These are phyloP conservation scores for Euphorbia pulcherrima DNA, from an alignment of 345 rosid species.

Conservation along the genomic window DNA sequence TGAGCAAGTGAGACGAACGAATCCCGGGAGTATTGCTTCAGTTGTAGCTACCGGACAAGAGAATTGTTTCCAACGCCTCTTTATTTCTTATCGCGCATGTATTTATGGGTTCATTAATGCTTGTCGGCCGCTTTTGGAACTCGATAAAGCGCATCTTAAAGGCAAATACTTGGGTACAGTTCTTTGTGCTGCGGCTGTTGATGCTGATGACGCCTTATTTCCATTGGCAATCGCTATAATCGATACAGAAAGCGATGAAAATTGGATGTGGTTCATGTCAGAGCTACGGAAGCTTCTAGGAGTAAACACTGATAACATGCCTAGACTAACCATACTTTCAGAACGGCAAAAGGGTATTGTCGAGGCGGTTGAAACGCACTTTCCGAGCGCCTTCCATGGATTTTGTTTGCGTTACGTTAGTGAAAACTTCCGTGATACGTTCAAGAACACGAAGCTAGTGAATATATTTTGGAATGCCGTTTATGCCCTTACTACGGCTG, in stretches of 20 bases:
- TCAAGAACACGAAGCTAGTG: conserved; percentile 84
- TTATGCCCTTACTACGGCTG: conserved; percentile 80
- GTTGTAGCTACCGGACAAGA: conserved; percentile 78
- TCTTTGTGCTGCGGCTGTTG: conserved; percentile 92
- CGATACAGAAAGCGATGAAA: conserved; percentile 75
- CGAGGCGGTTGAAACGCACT: conserved; percentile 96
- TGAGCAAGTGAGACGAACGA: conserved; percentile 72
- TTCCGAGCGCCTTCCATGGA: conserved; percentile 89
- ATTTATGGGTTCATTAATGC: conserved; percentile 87
- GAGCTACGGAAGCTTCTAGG: conserved; percentile 95
- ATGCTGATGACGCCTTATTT: conserved; percentile 80
- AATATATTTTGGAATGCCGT: conserved; percentile 97
- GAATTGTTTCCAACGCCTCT: conserved; percentile 92
- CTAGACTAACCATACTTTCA: conserved; percentile 92
- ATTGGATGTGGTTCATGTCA: conserved; percentile 98
- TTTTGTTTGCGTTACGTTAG: conserved; percentile 87
- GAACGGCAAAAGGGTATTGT: conserved; percentile 81
- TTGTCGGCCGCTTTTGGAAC: conserved; percentile 91
- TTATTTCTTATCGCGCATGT: conserved; percentile 80
- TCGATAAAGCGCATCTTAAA: conserved; percentile 84
- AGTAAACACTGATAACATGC: conserved; percentile 87
- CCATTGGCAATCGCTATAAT: conserved; percentile 90
- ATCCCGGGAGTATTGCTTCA: conserved; percentile 90
- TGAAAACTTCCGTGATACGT: conserved; percentile 88
- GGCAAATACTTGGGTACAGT: conserved; percentile 88